Base-by-base conservation (phyloP, 305 asterid species). In the Fraxinus baroniana region DNA sequence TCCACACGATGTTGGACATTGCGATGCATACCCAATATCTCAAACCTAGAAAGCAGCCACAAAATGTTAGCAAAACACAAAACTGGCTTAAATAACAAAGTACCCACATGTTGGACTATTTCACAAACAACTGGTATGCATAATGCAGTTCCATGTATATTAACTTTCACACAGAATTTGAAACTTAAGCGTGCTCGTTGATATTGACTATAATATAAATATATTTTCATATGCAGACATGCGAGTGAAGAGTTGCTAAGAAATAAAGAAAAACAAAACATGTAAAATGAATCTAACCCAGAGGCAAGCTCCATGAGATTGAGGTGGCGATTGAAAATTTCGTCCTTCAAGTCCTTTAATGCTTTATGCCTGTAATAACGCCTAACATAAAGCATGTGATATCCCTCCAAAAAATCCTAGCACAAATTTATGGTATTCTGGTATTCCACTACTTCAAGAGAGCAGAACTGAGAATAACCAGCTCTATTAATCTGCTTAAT, bases 1-100 rank as follows among this genome's bases (percentile, higher is more conserved):
- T 96, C 98, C 84, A 96, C 93, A 76, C 98, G 94, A 82, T 94
- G 98, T 82, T 96, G 99, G 83, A 89, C 90, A 79, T 94, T 89
- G 68, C 98, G 92, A 82, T 93, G 98, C 97, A 96, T 89, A 52
- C 98, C 99, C 82, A 96, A 60, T 80, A 93, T 83, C 83, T 96
- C 98, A 83, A 87, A 94, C 85, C 99, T 96, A 81, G 73, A 77
- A 82, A 82, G 83, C 52, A 77, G 8, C 33, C 75, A 81, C 73
- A 17, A 81, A 79, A 83, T 46, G 60, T 80, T 32, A 71, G 32
- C 17, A 80, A 44, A 81, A 79, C 22, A 70, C 70, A 79, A 80
- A 82, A 44, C 78, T 37, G 70, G 78, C 20, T 5, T 74, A 57
- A 52, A 12, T 17, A 36, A 79, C 24, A 77, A 72, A 77, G 52